Conservation (phyloP, 2,329 filamentous ascomycete species). For the Aureobasidium sp. region DNA sequence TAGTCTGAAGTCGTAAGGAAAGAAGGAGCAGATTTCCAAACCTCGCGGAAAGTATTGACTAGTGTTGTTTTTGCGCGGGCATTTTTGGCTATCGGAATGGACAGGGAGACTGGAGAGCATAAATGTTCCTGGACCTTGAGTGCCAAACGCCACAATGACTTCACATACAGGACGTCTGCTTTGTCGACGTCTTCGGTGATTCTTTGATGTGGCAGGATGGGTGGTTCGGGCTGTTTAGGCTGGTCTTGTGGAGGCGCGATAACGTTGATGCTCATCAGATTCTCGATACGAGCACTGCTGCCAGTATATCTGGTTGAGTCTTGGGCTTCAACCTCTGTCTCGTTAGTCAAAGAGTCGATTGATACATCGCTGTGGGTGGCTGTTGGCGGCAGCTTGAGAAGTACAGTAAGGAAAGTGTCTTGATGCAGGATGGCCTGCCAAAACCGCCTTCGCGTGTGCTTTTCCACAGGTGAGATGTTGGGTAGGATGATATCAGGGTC, state of each 20-base stretch:
- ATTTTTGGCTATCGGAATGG: slow-evolving; percentile 63
- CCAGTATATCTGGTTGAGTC: slow-evolving; percentile 43
- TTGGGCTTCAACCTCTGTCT: slow-evolving; percentile 45
- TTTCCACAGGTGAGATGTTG: slow-evolving; percentile 61
- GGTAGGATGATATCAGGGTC: slow-evolving; percentile 68
- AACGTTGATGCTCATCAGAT: slow-evolving; percentile 46
- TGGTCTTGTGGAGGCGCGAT: slow-evolving; percentile 36
- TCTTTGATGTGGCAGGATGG: slow-evolving; percentile 29
- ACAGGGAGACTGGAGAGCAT: slow-evolving; percentile 66
- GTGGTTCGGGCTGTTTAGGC: slow-evolving; percentile 27
- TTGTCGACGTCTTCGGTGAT: slow-evolving; percentile 27
- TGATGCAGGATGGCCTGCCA: slow-evolving; percentile 78
- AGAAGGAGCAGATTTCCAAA: slow-evolving; percentile 67
- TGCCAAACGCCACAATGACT: slow-evolving; percentile 70
- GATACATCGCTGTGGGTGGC: slow-evolving; percentile 74
- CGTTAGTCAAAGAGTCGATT: slow-evolving; percentile 65
- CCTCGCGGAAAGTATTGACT: slow-evolving; percentile 60
- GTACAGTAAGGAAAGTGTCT: slow-evolving; percentile 73
- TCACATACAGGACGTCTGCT: slow-evolving; percentile 50
- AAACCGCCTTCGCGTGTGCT: slow-evolving; percentile 69
- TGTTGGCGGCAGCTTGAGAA: slow-evolving; percentile 68
- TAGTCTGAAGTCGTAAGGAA: slow-evolving; percentile 63
- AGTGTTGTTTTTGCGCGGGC: slow-evolving; percentile 63
- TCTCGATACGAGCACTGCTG: slow-evolving; percentile 38
- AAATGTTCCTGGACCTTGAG: slow-evolving; percentile 72